These are phyloP conservation scores for Hyphopichia khmerensis DNA, from an alignment of 1,139 yeast species.

Conservation along the genomic window DNA sequence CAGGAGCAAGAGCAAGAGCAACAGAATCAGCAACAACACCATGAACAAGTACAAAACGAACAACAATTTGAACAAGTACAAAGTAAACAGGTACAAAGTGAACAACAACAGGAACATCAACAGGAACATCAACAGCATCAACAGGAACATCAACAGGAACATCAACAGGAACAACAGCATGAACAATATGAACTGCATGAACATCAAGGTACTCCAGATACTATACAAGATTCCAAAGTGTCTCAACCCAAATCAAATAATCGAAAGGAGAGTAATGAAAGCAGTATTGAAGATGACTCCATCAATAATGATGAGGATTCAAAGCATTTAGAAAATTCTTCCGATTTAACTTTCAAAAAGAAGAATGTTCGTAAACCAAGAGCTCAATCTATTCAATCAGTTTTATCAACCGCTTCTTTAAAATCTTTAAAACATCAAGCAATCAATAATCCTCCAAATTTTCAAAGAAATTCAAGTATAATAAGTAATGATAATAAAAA, in stretches of 20 bases:
- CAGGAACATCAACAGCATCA: too few relatives aligned
- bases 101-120: too few relatives aligned
- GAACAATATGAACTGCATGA: too few relatives aligned
- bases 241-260: too few relatives aligned
- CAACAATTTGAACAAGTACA: too few relatives aligned
- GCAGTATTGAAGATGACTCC: not conserved
- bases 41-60: too few relatives aligned
- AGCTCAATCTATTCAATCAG: slow-evolving; percentile 63
- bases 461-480: slow-evolving; percentile 24
- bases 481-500: slow-evolving; percentile 13
- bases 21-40: too few relatives aligned
- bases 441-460: slow-evolving; percentile 10
- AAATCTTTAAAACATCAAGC: slow-evolving; percentile 43
- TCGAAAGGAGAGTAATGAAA: not conserved
- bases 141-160: too few relatives aligned
- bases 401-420: slow-evolving; percentile 59
- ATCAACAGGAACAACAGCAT: too few relatives aligned
- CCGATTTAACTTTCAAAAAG: slow-evolving; percentile 49
- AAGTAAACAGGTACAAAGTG: too few relatives aligned
- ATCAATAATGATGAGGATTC: not conserved
- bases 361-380: slow-evolving; percentile 51
- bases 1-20: too few relatives aligned
- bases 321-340: slow-evolving; percentile 8
- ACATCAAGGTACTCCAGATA: not conserved
- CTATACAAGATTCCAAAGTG: not conserved